These are phyloP conservation scores for Globisporangium nagaii DNA, from an alignment of 352 stramenopile species.

Conservation along the genomic window DNA sequence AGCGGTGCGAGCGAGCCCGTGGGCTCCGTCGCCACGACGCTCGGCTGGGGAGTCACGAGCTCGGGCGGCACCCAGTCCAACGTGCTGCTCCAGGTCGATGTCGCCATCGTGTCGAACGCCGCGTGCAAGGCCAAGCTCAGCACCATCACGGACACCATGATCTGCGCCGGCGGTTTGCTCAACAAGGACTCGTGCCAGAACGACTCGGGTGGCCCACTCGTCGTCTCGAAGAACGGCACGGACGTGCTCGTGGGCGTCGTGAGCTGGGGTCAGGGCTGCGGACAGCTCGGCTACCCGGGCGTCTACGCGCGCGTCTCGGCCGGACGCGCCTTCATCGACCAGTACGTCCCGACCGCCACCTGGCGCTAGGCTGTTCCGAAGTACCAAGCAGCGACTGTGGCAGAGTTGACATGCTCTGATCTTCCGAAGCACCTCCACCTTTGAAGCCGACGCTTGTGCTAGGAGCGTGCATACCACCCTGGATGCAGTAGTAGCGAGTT, in stretches of 20 bases:
- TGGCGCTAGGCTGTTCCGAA: no score
- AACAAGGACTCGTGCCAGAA: constrained; percentile 60
- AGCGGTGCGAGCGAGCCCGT: constrained; percentile 9
- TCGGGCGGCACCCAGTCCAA: constrained; percentile 20
- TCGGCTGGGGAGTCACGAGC: constrained; percentile 21
- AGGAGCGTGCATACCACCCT: no score
- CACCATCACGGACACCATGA: constrained; percentile 33
- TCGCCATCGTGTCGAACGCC: constrained; percentile 38
- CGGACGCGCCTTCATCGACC: no score
- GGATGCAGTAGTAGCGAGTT: no score
- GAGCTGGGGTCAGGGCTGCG: constrained; percentile 59
- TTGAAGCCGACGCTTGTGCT: no score
- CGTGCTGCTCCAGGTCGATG: constrained; percentile 32
- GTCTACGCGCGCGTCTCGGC: constrained; percentile 49
- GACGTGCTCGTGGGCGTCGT: constrained; percentile 48
- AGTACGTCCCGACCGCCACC: no score
- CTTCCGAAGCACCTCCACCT: no score
- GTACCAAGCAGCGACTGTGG: no score
- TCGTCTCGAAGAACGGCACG: constrained; percentile 15
- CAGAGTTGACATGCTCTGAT: no score
- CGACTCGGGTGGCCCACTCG: constrained; percentile 47
- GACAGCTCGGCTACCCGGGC: constrained; percentile 27
- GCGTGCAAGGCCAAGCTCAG: constrained; percentile 26
- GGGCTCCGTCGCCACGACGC: neutral
- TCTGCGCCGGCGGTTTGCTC: constrained; percentile 50